Base-by-base conservation (phyloP, 2,329 filamentous ascomycete species). In the Metarhizium brunneum region DNA sequence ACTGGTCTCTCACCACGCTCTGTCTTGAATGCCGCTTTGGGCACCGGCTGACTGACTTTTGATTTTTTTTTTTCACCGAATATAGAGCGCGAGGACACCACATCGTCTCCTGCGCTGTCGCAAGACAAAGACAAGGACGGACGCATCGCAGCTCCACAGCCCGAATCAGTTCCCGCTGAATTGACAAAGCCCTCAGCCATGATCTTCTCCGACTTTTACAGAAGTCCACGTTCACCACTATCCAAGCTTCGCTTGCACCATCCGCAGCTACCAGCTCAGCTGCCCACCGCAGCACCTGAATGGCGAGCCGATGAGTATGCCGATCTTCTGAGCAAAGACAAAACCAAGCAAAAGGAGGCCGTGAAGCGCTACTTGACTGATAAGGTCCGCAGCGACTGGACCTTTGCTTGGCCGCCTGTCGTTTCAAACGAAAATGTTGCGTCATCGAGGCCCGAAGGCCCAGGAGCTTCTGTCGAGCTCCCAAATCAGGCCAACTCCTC, bases 241-340 rank as follows among this genome's bases (percentile, higher is more conserved):
- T 72, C 75, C 57, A 80, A 79, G 64, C 67, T 82, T 56, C 77
- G 79, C 42, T 72, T 72, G 54, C 63, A 66, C 47, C 63, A 64
- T 25, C 63, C 68, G 11, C 66, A 64, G 49, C 57, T 68, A n/a
- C 63, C 66, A 25, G 59, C 58, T 47, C 59, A 65, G 63, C 61
- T 66, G 62, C 59, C 66, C 58, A 57, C 63, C 54, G 54, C 57
- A 55, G 60, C 64, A 58, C 66, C 64, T 55, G 67, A 67, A 48
- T 73, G 71, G 71, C 63, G 64, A n/a, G 65, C 70, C 47, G 73
- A 83, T 62, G 80, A 83, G 62, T 79, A 85, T 58, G 75, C 80
- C 20, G 83, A 86, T 63, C 73, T 86, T 6, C 68, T 83, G 52
- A 84, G 80, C 65, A 79, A 75, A 63, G 83, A 86, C 65, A 85